phyloP scores from a whole-genome alignment of 176 grass and related monocot species.

The Puya raimondii region DNA sequence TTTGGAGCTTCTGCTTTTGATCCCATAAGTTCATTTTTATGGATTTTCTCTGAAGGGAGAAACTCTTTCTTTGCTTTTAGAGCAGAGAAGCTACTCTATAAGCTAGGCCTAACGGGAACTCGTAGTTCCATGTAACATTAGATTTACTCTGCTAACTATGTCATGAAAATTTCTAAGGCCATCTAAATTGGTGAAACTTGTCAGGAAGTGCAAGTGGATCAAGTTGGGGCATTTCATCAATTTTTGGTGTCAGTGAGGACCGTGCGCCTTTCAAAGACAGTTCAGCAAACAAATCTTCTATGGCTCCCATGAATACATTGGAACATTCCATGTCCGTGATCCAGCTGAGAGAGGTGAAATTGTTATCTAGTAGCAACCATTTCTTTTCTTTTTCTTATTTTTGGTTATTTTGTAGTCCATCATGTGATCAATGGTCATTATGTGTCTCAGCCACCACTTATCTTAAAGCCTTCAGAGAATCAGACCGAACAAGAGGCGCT shows the following conservation, averaged over 20 bases:
- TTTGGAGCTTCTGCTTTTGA: too few species aligned
- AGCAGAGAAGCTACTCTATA: neutral
- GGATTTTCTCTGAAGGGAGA: too few species aligned
- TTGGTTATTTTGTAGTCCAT: conserved; percentile 19
- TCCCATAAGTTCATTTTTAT: too few species aligned
- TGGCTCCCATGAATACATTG: conserved; percentile 25
- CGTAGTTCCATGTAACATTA: too few species aligned
- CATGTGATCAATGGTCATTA: conserved; percentile 7
- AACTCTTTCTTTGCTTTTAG: too few species aligned
- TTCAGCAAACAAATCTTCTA: conserved; percentile 27
- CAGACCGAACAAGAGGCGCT: conserved; percentile 54
- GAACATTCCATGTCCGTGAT: conserved; percentile 40
- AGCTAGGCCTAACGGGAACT: neutral
- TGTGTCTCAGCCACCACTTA: conserved; percentile 49
- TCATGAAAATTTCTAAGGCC: neutral
- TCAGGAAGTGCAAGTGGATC: conserved; percentile 29
- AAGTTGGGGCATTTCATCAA: conserved; percentile 37
- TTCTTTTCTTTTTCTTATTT: conserved; percentile 9
- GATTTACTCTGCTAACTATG: neutral
- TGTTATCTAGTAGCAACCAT: conserved; percentile 9
- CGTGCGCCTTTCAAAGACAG: conserved; percentile 30
- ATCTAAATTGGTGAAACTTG: conserved; percentile 14
- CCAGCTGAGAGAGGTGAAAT: conserved; percentile 65
- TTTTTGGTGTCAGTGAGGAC: conserved; percentile 26
- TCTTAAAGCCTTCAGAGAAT: conserved; percentile 71